Percentiles rank a stretch among this genome's conserved stretches.
phyloP scores from a whole-genome alignment of 2,329 filamentous ascomycete species.

The Claviceps sp. region DNA sequence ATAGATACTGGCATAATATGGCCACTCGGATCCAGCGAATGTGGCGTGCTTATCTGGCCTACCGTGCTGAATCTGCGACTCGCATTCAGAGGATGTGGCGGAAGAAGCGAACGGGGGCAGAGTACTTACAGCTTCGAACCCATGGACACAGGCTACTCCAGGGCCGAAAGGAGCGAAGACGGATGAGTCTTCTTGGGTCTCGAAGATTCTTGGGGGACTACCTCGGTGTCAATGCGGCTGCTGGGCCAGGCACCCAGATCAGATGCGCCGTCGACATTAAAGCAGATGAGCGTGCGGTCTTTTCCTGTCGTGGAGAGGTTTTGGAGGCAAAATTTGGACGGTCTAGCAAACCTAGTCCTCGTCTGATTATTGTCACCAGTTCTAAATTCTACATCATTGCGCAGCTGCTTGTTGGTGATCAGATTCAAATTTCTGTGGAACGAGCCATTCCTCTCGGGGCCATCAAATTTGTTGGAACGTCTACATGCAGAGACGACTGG shows the following conservation, averaged over 20 bases:
- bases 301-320: slow-evolving; percentile 63
- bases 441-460: slow-evolving; percentile 70
- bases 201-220: slow-evolving; percentile 93
- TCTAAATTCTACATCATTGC: slow-evolving; percentile 77
- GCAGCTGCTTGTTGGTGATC: slow-evolving; percentile 69
- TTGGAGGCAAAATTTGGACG: slow-evolving; percentile 91
- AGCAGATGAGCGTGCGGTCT: slow-evolving; percentile 51
- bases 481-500: slow-evolving; percentile 85
- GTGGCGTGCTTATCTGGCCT: slow-evolving; percentile 91
- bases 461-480: slow-evolving; percentile 77
- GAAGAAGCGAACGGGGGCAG: slow-evolving; percentile 79
- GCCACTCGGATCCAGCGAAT: slow-evolving; percentile 92
- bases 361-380: slow-evolving; percentile 72
- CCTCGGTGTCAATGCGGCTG: slow-evolving; percentile 69
- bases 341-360: slow-evolving; percentile 83
- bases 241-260: slow-evolving; percentile 69
- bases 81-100: slow-evolving; percentile 94
- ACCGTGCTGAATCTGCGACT: slow-evolving; percentile 81
- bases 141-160: slow-evolving; percentile 72
- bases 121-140: slow-evolving; percentile 79
- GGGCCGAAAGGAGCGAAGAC: slow-evolving; percentile 77
- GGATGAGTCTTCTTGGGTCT: slow-evolving; percentile 84
- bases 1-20: slow-evolving; percentile 99
- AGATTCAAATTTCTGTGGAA: slow-evolving; percentile 70
- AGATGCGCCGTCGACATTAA: slow-evolving; percentile 60